Conservation (phyloP, 2,329 filamentous ascomycete genomes). For the Diaporthe vaccinii region DNA sequence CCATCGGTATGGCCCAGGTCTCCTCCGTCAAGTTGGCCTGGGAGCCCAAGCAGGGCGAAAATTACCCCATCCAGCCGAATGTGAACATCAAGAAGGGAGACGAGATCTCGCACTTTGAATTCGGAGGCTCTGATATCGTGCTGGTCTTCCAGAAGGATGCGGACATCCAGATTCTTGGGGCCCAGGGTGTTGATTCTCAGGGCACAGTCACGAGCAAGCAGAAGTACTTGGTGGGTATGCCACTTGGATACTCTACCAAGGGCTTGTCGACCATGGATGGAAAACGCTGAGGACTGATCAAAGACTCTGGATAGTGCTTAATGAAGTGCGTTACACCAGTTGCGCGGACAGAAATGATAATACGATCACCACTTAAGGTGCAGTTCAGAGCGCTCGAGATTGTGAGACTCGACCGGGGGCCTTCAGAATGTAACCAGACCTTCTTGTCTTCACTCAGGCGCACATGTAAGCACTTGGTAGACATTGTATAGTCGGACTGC, state of each 20-base stretch:
- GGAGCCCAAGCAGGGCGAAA: neutral
- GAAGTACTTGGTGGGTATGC: neutral
- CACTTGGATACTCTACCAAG: constrained; percentile 1
- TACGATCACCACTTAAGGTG: neutral
- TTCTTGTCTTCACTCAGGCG: neutral
- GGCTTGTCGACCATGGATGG: neutral
- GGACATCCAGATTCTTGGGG: neutral
- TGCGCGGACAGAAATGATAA: neutral
- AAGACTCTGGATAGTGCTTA: no score
- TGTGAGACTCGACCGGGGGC: neutral
- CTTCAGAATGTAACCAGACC: neutral
- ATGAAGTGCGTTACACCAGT: no score
- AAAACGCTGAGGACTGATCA: neutral
- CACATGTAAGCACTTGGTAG: neutral
- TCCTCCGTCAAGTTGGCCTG: constrained; percentile 3
- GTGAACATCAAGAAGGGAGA: neutral
- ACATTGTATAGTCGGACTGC: neutral
- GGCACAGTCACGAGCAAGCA: neutral
- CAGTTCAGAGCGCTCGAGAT: neutral
- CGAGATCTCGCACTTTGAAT: neutral
- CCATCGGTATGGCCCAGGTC: neutral
- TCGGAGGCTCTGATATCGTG: neutral
- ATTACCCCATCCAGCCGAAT: neutral
- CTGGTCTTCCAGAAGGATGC: neutral
- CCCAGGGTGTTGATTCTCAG: neutral